Evolutionary conservation across 2,329 filamentous ascomycete species (phyloP).

Genomic region (Penicillium hordei): DNA sequence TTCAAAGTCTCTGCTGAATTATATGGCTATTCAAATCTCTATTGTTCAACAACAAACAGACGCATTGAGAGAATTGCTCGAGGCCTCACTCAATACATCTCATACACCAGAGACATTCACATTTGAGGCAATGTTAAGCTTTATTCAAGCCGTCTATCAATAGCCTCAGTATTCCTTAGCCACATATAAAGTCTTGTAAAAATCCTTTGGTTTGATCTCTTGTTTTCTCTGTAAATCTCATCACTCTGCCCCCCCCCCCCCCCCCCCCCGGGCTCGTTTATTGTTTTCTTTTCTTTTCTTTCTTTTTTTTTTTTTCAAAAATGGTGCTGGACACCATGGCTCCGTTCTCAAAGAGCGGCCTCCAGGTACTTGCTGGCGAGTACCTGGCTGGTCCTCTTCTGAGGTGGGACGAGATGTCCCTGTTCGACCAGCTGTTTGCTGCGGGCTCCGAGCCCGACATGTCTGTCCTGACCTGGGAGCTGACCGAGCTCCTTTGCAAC

Average conservation of each 20-base stretch:
- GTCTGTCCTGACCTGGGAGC: neutral
- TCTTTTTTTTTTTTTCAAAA: neutral
- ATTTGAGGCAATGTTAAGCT: neutral
- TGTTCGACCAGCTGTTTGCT: slow-evolving; percentile 4
- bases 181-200: neutral
- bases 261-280: no score
- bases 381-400: slow-evolving; percentile 1
- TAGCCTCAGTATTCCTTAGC: neutral
- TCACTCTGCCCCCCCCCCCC: no score
- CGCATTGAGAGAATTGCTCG: neutral
- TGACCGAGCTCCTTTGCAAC: slow-evolving; percentile 2
- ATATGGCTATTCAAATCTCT: neutral
- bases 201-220: neutral
- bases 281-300: neutral
- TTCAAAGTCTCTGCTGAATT: neutral
- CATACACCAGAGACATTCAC: neutral
- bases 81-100: neutral
- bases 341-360: slow-evolving; percentile 1
- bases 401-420: neutral
- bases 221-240: neutral
- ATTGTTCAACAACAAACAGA: neutral
- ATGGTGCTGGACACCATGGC: neutral
- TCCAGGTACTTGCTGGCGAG: slow-evolving; percentile 6
- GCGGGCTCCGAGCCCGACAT: neutral
- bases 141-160: neutral